Percentiles rank a stretch among this genome's conserved stretches.
phyloP scores from a whole-genome alignment of 2,329 filamentous ascomycete genomes.

The Venturia pyrina region DNA sequence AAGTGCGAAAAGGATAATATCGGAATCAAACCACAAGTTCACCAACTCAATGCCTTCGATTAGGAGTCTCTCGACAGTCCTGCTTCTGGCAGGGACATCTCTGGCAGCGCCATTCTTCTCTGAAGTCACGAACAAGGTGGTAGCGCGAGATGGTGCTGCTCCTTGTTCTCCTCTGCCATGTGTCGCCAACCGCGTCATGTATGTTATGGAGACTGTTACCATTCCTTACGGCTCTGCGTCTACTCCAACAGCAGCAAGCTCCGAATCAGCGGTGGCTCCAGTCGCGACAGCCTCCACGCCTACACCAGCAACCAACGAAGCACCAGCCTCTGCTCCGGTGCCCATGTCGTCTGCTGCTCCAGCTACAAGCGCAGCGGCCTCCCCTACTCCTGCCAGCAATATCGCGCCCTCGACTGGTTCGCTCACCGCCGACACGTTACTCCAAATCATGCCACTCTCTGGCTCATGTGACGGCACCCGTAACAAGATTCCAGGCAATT shows the following conservation, averaged over 20 bases:
- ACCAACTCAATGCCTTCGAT: neutral
- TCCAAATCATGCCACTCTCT: slow-evolving; percentile 3
- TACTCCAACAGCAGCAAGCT: neutral
- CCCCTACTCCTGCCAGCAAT: neutral
- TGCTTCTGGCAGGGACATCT: neutral
- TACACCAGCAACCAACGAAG: neutral
- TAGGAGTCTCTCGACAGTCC: neutral
- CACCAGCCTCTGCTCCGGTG: neutral
- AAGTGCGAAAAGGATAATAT: neutral
- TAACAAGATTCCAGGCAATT: slow-evolving; percentile 42
- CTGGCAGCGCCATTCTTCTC: neutral
- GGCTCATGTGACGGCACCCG: slow-evolving; percentile 11
- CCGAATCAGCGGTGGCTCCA: neutral
- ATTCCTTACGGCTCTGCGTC: neutral
- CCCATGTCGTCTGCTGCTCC: neutral
- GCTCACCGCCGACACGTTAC: slow-evolving; percentile 8
- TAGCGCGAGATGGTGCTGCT: neutral
- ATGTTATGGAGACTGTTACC: neutral
- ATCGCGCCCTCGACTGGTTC: neutral
- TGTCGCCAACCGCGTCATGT: neutral
- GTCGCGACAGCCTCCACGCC: neutral
- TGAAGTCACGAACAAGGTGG: neutral
- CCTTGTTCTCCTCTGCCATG: neutral
- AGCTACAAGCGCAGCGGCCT: neutral
- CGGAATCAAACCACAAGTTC: neutral